phyloP scores from a whole-genome alignment of 1,139 yeast species.

The Kodamaea sp. region DNA sequence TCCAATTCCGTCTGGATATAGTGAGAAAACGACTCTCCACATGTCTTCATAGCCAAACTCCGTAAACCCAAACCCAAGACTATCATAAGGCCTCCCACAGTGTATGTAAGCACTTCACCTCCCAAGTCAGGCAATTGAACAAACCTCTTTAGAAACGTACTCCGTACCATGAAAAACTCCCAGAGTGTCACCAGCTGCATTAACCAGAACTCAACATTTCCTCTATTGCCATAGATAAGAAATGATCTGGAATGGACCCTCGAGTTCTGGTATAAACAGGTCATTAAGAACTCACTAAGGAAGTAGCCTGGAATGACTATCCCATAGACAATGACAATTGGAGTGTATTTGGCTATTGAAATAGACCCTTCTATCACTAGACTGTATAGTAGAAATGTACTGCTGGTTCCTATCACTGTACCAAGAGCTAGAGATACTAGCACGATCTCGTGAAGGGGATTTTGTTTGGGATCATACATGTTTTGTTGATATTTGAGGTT shows the following conservation, averaged over 20 bases:
- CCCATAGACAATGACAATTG: slow-evolving; percentile 19
- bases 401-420: slow-evolving; percentile 15
- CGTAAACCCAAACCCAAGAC: slow-evolving; percentile 28
- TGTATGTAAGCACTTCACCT: background rate
- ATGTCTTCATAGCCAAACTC: slow-evolving; percentile 32
- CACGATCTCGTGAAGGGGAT: slow-evolving; percentile 26
- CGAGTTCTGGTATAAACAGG: slow-evolving; percentile 28
- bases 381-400: slow-evolving; percentile 4
- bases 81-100: slow-evolving; percentile 18
- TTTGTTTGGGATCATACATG: slow-evolving; percentile 19
- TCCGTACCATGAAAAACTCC: slow-evolving; percentile 23
- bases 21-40: slow-evolving; percentile 43
- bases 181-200: slow-evolving; percentile 29
- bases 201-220: slow-evolving; percentile 34
- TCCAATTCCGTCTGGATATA: slow-evolving; percentile 18
- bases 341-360: background rate
- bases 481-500: too few relatives aligned
- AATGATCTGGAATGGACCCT: slow-evolving; percentile 32
- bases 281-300: slow-evolving; percentile 30
- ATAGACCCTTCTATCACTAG: background rate
- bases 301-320: slow-evolving; percentile 28
- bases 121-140: slow-evolving; percentile 1
- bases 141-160: slow-evolving; percentile 5
- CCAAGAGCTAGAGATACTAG: slow-evolving; percentile 26
- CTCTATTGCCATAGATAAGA: slow-evolving; percentile 38